Conservation (phyloP, 2,329 filamentous ascomycete species). For the Colletotrichum brevisporum region DNA sequence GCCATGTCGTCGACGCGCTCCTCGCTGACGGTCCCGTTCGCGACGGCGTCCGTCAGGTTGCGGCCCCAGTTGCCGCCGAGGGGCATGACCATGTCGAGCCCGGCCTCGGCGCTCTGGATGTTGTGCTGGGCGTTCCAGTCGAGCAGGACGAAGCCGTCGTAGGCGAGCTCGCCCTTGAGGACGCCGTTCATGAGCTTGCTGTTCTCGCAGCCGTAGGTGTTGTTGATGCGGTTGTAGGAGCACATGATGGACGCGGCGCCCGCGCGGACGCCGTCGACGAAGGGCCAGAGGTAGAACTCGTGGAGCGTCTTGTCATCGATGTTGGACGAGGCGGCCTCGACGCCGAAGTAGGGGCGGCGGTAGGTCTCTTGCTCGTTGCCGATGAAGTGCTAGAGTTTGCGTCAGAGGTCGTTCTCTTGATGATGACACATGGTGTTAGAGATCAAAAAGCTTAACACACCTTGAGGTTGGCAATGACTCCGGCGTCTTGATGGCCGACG, state of each 20-base stretch:
- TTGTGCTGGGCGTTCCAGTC: conserved; percentile 80
- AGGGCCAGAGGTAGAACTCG: conserved; percentile 79
- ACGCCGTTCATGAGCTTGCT: conserved; percentile 76
- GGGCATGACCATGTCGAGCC: conserved; percentile 82
- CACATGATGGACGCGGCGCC: conserved; percentile 72
- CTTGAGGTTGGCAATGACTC: conserved; percentile 76
- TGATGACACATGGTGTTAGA: not conserved
- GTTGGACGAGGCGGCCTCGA: conserved; percentile 67
- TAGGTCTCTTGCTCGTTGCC: conserved; percentile 82
- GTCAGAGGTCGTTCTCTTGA: conserved; percentile 47
- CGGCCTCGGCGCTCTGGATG: conserved; percentile 72
- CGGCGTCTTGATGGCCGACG: conserved; percentile 54
- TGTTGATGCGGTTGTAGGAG: conserved; percentile 80
- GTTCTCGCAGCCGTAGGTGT: conserved; percentile 80
- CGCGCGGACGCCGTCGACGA: conserved; percentile 75
- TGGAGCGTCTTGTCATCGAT: conserved; percentile 74
- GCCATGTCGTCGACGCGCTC: conserved; percentile 74
- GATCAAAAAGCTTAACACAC: not conserved
- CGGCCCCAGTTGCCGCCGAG: conserved; percentile 56
- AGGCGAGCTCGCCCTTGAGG: conserved; percentile 73
- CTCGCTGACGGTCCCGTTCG: conserved; percentile 70
- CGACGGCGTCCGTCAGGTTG: conserved; percentile 72
- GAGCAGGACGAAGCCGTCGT: conserved; percentile 50
- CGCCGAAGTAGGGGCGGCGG: conserved; percentile 67
- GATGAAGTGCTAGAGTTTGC: conserved; percentile 75